These are phyloP conservation scores for Tetracladium setigerum DNA, from an alignment of 495 filamentous ascomycete genomes.

Conservation along the genomic window DNA sequence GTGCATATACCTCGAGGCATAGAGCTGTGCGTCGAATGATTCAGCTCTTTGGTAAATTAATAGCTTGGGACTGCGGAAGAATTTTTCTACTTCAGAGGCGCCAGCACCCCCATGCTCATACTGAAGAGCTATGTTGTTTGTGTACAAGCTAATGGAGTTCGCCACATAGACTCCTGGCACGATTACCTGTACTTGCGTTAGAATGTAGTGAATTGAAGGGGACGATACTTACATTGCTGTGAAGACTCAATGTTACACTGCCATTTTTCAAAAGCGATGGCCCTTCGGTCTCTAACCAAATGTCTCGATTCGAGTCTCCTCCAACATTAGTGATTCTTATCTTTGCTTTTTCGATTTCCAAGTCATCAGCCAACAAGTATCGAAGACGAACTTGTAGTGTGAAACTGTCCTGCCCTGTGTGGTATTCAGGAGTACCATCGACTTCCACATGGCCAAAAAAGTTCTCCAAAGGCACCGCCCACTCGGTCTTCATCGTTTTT, in stretches of 20 bases:
- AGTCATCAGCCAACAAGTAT: conserved; percentile 63
- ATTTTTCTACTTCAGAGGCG: conserved; percentile 25
- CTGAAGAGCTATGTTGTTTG: conserved; percentile 61
- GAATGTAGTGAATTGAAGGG: neutral
- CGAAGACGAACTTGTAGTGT: conserved; percentile 60
- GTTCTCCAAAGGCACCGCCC: conserved; percentile 56
- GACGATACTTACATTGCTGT: conserved; percentile 35
- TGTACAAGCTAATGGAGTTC: conserved; percentile 60
- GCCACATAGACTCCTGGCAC: conserved; percentile 71
- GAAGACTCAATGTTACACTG: conserved; percentile 39
- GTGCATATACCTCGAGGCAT: conserved; percentile 50
- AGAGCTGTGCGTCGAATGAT: conserved; percentile 38
- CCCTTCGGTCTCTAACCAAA: conserved; percentile 51
- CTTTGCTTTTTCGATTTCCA: conserved; percentile 58
- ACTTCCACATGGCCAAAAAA: conserved; percentile 69
- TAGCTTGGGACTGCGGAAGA: conserved; percentile 35
- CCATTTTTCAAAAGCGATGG: conserved; percentile 44
- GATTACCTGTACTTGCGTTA: conserved; percentile 31
- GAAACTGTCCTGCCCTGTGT: conserved; percentile 69
- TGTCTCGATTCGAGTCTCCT: conserved; percentile 46
- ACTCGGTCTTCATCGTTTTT: conserved; percentile 50
- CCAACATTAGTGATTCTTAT: conserved; percentile 50
- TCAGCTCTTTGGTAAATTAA: conserved; percentile 39
- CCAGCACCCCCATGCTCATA: conserved; percentile 44
- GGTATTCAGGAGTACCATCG: conserved; percentile 61